phyloP scores from a whole-genome alignment of 2,329 filamentous ascomycete species.

The Coleophoma cylindrospora region DNA sequence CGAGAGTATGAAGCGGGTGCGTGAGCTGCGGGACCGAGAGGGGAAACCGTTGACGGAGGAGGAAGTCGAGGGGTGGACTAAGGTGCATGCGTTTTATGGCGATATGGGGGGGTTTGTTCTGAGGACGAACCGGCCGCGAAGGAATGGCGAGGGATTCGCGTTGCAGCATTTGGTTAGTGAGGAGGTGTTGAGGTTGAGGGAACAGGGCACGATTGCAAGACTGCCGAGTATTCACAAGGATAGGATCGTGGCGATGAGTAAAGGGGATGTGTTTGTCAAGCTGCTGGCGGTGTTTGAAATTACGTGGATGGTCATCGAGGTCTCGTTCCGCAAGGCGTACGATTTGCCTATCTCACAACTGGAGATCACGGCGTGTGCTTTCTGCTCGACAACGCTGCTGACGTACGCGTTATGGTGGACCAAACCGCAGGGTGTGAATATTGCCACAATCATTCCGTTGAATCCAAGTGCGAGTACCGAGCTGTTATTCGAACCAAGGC shows the following conservation, averaged over 20 bases:
- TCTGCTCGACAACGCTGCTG: conserved; percentile 1
- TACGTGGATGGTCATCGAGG: neutral
- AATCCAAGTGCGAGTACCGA: neutral
- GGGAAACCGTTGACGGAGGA: neutral
- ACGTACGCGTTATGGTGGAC: conserved; percentile 4
- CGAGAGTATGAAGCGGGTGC: neutral
- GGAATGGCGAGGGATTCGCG: neutral
- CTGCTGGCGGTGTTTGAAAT: conserved; percentile 2
- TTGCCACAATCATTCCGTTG: neutral
- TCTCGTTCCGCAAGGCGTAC: neutral
- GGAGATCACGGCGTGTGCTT: conserved; percentile 5
- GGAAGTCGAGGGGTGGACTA: conserved; percentile 1
- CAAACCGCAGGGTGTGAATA: conserved; percentile 1
- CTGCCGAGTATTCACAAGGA: neutral
- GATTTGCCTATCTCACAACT: conserved; percentile 4
- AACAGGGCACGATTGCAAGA: neutral
- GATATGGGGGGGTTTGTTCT: neutral
- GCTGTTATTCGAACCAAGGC: neutral
- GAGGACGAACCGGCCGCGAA: neutral
- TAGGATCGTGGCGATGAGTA: neutral
- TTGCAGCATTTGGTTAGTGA: neutral
- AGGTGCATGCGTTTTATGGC: neutral
- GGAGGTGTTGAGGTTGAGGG: neutral
- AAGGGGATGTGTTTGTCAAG: conserved; percentile 4
- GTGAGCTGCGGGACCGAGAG: neutral